Evolutionary conservation across 768 basidiomycete genomes (phyloP).

Genomic region (Podaxis mareebaensis): DNA sequence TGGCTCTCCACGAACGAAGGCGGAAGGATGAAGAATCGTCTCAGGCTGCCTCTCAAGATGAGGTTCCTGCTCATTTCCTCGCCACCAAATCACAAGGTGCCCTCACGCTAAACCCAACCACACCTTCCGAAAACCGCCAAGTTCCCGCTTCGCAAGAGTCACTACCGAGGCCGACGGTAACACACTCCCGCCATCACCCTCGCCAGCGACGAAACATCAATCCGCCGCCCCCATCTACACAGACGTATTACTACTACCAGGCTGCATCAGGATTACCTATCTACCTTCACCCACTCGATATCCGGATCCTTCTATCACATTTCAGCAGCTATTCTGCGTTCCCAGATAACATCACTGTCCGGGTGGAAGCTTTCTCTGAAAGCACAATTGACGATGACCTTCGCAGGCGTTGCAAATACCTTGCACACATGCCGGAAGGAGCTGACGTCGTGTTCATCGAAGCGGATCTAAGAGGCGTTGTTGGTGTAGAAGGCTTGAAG

Average conservation of each 20-base stretch:
- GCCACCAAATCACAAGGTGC: slow-evolving; percentile 36
- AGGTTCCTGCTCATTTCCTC: slow-evolving; percentile 40
- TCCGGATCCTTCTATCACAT: slow-evolving; percentile 86
- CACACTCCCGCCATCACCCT: slow-evolving; percentile 42
- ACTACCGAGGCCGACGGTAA: slow-evolving; percentile 20
- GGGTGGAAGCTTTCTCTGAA: slow-evolving; percentile 75
- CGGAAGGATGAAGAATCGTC: slow-evolving; percentile 29
- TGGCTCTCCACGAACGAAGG: slow-evolving; percentile 29
- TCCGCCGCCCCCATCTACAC: slow-evolving; percentile 82
- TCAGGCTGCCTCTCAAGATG: slow-evolving; percentile 30
- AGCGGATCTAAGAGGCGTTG: slow-evolving; percentile 76
- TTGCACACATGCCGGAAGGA: slow-evolving; percentile 87
- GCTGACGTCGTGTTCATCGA: slow-evolving; percentile 95
- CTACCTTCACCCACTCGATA: slow-evolving; percentile 95
- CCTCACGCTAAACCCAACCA: slow-evolving; percentile 17
- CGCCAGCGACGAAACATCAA: slow-evolving; percentile 79
- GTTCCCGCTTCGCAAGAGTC: slow-evolving; percentile 16
- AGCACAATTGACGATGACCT: slow-evolving; percentile 91
- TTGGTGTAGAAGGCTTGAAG: slow-evolving; percentile 73
- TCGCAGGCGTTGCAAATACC: slow-evolving; percentile 93
- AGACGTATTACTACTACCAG: slow-evolving; percentile 96
- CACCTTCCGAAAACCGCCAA: slow-evolving; percentile 1
- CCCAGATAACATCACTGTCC: slow-evolving; percentile 77
- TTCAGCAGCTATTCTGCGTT: slow-evolving; percentile 81
- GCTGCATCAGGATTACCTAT: slow-evolving; percentile 87